phyloP scores from a whole-genome alignment of 345 rosid genomes.

The Syzygium aqueum region DNA sequence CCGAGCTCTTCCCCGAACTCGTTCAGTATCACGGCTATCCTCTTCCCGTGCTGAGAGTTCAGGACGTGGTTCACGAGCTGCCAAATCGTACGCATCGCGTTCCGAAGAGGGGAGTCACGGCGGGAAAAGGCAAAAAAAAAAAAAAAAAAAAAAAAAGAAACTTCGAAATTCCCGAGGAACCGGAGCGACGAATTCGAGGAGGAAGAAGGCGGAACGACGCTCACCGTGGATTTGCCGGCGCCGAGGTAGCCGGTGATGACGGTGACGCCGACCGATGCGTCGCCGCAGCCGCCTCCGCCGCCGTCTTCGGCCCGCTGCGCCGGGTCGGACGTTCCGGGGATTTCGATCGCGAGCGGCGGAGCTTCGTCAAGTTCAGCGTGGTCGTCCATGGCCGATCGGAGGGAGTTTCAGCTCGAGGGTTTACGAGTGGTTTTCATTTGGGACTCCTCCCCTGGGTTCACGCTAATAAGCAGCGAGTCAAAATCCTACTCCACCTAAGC shows the following conservation, averaged over 20 bases:
- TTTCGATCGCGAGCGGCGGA: slow-evolving; percentile 63
- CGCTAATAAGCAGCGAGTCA: background rate
- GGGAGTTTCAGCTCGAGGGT: background rate
- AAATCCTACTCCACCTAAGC: background rate
- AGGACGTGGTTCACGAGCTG: slow-evolving; percentile 80
- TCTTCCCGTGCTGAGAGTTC: slow-evolving; percentile 81
- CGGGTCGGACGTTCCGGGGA: slow-evolving; percentile 8
- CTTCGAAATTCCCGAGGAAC: background rate
- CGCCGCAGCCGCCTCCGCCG: background rate
- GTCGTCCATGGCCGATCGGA: background rate
- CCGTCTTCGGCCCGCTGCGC: slow-evolving; percentile 1
- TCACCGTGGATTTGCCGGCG: slow-evolving; percentile 92
- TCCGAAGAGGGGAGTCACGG: background rate
- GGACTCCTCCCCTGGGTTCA: background rate
- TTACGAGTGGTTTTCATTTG: background rate
- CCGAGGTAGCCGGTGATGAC: slow-evolving; percentile 95
- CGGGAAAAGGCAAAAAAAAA: background rate
- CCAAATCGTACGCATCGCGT: background rate
- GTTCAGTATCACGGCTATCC: slow-evolving; percentile 83
- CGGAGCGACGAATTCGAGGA: background rate
- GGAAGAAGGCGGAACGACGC: background rate
- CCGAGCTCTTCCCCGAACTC: slow-evolving; percentile 98
- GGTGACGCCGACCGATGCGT: slow-evolving; percentile 58
- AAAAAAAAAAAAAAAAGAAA: background rate
- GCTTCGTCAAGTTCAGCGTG: background rate